Conservation (phyloP, 2,329 filamentous ascomycete species). For the Rosellinia necatrix region DNA sequence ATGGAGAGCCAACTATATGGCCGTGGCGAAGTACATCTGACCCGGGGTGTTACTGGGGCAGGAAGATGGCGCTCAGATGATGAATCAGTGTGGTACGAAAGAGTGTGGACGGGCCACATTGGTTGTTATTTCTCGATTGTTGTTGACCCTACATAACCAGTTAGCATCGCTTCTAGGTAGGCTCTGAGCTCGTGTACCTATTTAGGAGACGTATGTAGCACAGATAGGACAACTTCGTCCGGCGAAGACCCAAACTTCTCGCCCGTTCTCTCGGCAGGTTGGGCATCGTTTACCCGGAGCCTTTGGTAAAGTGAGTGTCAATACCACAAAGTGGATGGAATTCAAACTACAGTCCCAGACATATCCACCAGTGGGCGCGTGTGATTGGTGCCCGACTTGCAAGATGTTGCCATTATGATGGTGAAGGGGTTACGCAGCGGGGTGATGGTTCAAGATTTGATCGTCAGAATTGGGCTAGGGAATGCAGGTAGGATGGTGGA, state of each 20-base stretch:
- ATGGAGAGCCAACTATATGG: too few relatives aligned
- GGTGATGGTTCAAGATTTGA: not conserved
- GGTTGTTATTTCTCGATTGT: not conserved
- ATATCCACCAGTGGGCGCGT: constrained; percentile 20
- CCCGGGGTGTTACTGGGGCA: not conserved
- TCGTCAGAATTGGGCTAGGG: not conserved
- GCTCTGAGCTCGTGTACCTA: not conserved
- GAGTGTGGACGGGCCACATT: not conserved
- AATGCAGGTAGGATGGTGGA: not conserved
- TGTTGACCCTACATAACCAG: not conserved
- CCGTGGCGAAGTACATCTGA: not conserved
- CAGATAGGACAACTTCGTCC: constrained; percentile 34
- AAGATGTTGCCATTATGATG: constrained; percentile 20
- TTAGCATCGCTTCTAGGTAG: not conserved
- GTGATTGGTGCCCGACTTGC: constrained; percentile 14
- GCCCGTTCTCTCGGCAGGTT: constrained; percentile 25
- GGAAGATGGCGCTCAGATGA: not conserved
- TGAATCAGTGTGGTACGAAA: not conserved
- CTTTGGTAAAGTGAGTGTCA: constrained; percentile 21
- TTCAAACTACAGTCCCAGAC: constrained; percentile 26
- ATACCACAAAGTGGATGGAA: not conserved
- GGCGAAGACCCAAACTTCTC: constrained; percentile 31
- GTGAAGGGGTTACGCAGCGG: not conserved
- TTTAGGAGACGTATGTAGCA: constrained; percentile 32
- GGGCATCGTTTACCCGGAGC: constrained; percentile 34